These are phyloP conservation scores for Naumovozyma dairenensis DNA, from an alignment of 805 yeast genomes.

Conservation along the genomic window DNA sequence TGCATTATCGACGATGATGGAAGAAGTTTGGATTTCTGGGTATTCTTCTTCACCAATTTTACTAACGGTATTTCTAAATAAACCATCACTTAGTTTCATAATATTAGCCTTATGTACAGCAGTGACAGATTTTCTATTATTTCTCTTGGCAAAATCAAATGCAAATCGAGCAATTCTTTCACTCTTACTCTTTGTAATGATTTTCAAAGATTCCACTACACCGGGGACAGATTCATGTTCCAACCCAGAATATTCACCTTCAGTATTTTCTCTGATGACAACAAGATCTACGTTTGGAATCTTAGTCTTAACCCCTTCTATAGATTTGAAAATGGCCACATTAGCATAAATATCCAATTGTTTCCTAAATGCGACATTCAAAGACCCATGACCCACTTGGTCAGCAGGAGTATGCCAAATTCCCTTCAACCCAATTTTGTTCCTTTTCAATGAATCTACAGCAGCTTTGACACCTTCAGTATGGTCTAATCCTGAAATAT, in stretches of 20 bases:
- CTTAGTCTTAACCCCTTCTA: conserved; percentile 89
- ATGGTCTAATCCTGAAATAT: conserved; percentile 49
- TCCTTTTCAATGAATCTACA: conserved; percentile 83
- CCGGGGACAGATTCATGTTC: conserved; percentile 97
- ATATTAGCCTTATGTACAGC: conserved; percentile 99
- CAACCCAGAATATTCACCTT: conserved; percentile 96
- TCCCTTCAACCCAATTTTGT: conserved; percentile 95
- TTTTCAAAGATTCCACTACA: conserved; percentile 92
- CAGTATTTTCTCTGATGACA: conserved; percentile 96
- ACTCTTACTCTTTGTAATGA: conserved; percentile 86
- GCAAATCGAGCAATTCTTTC: conserved; percentile 98
- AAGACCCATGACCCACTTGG: conserved; percentile 68
- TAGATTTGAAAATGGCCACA: conserved; percentile 83
- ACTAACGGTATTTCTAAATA: conserved; percentile 88
- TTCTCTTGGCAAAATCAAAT: conserved; percentile 86
- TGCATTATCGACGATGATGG: conserved; percentile 96
- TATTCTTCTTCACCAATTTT: conserved; percentile 77
- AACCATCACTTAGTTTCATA: conserved; percentile 97
- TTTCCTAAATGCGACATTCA: conserved; percentile 94
- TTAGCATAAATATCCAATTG: conserved; percentile 94
- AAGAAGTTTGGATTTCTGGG: conserved; percentile 74
- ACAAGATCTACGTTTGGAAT: conserved; percentile 85
- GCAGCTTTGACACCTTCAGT: conserved; percentile 68
- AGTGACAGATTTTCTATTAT: conserved; percentile 85
- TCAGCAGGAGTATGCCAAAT: conserved; percentile 83